These are phyloP conservation scores for Diphasiastrum complanatum DNA, from an alignment of 83 land plant genomes.

Conservation along the genomic window DNA sequence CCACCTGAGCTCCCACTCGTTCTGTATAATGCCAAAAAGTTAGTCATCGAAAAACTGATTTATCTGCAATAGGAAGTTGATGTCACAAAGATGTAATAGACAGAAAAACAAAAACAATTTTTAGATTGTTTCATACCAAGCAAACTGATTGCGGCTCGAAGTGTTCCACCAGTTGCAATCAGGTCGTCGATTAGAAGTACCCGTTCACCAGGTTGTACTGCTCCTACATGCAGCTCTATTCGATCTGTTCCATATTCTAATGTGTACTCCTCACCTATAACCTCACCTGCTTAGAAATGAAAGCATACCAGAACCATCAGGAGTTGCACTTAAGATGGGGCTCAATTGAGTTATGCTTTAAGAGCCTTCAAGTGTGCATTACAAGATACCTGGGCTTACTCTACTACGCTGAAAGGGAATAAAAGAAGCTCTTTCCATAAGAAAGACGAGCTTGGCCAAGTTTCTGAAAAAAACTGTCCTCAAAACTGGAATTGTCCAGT, in stretches of 20 bases:
- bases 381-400: no score
- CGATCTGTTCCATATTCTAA: constrained; percentile 71
- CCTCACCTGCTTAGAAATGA: constrained; percentile 43
- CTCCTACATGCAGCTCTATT: constrained; percentile 77
- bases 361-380: no score
- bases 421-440: no score
- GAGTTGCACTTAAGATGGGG: neutral
- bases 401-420: no score
- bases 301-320: neutral
- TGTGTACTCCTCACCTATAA: constrained; percentile 55
- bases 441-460: no score
- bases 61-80: neutral
- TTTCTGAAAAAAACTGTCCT: no score
- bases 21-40: no score
- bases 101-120: neutral
- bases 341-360: neutral
- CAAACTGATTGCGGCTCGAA: constrained; percentile 62
- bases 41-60: neutral
- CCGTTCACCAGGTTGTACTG: constrained; percentile 58
- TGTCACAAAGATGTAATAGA: neutral
- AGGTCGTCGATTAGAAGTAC: constrained; percentile 66
- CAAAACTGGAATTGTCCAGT: no score
- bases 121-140: constrained; percentile 35
- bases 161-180: constrained; percentile 77
- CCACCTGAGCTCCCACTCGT: constrained; percentile 55